A percentile compares a stretch with the other conserved stretches of the same genome.
Conservation (phyloP, 2,329 filamentous ascomycete species). For the Pyrenochaeta sp. region DNA sequence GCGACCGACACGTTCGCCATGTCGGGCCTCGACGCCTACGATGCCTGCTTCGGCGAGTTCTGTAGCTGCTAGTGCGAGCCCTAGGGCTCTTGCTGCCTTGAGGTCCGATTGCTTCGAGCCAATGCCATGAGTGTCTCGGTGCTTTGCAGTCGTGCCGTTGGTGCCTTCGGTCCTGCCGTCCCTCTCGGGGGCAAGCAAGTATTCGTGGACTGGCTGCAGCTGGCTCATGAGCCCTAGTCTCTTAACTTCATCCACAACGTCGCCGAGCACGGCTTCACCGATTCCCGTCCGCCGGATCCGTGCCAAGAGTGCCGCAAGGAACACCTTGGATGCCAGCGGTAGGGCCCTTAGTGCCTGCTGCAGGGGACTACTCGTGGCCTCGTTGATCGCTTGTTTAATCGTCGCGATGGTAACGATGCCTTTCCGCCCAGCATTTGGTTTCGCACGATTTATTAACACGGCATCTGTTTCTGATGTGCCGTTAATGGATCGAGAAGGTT, state of each 20-base stretch:
- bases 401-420: slow-evolving; percentile 86
- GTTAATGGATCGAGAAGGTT: slow-evolving; percentile 26
- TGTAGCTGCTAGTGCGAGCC: slow-evolving; percentile 76
- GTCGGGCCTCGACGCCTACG: slow-evolving; percentile 78
- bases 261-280: slow-evolving; percentile 85
- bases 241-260: slow-evolving; percentile 86
- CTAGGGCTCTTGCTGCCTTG: slow-evolving; percentile 57
- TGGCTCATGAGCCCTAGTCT: slow-evolving; percentile 70
- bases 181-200: slow-evolving; percentile 60
- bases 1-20: slow-evolving; percentile 86
- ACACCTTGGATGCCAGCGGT: slow-evolving; percentile 82
- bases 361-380: slow-evolving; percentile 90
- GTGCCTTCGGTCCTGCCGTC: slow-evolving; percentile 32
- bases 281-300: slow-evolving; percentile 84
- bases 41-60: slow-evolving; percentile 89
- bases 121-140: slow-evolving; percentile 23
- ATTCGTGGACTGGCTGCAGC: slow-evolving; percentile 67
- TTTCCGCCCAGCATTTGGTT: slow-evolving; percentile 38
- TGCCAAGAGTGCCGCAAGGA: slow-evolving; percentile 82
- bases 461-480: slow-evolving; percentile 30
- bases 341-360: slow-evolving; percentile 87
- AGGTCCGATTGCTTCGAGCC: slow-evolving; percentile 34
- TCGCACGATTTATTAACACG: slow-evolving; percentile 36
- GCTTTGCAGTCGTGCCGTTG: slow-evolving; percentile 18
- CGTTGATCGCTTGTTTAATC: slow-evolving; percentile 92